These are phyloP conservation scores for Zygoascus biomembranicola DNA, from an alignment of 805 yeast genomes.

Conservation along the genomic window DNA sequence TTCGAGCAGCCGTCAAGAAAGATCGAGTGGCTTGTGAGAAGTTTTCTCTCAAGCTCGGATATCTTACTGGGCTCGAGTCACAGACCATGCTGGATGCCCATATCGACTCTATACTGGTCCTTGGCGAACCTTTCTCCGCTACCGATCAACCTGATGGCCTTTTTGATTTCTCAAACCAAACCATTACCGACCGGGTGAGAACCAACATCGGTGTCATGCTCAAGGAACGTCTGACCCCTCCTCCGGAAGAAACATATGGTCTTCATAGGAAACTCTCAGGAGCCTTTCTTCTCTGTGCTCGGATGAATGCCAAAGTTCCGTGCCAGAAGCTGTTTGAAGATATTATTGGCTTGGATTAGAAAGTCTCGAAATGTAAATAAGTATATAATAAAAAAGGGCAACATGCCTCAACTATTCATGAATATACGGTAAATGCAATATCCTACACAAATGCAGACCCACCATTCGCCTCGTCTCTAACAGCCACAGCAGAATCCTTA, in stretches of 20 bases:
- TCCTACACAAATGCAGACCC: too few relatives aligned
- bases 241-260: constrained; percentile 98
- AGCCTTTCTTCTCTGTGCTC: constrained; percentile 81
- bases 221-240: constrained; percentile 86
- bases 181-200: constrained; percentile 89
- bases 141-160: constrained; percentile 36
- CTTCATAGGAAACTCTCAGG: constrained; percentile 93
- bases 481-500: too few relatives aligned
- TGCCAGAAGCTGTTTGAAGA: constrained; percentile 70
- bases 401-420: too few relatives aligned
- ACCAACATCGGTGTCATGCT: constrained; percentile 84
- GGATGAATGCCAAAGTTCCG: constrained; percentile 74
- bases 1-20: constrained; percentile 64
- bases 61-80: constrained; percentile 85
- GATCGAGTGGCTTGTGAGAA: constrained; percentile 58
- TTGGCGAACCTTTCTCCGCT: constrained; percentile 85
- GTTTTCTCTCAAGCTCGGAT: constrained; percentile 69
- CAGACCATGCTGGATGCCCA: constrained; percentile 86
- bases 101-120: constrained; percentile 76
- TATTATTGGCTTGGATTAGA: constrained; percentile 45
- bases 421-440: too few relatives aligned
- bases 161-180: constrained; percentile 74
- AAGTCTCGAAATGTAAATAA: not conserved
- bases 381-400: not conserved
- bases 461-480: too few relatives aligned